Conservation (phyloP, 768 basidiomycete species). For the Russula ochroleuca region DNA sequence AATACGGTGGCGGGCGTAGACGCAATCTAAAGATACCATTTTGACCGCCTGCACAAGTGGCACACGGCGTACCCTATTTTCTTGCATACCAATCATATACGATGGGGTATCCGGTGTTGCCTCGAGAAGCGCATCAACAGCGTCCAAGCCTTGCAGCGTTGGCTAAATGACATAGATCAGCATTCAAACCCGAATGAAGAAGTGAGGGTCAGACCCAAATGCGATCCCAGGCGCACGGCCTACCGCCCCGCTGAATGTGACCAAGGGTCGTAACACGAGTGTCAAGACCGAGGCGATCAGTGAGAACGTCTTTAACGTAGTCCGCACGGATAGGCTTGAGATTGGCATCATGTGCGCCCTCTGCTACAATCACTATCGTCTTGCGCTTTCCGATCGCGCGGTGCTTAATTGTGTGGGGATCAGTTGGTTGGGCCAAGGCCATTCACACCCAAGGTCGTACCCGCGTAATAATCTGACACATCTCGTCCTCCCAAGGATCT, state of each 20-base stretch:
- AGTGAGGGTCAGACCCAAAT: constrained; percentile 56
- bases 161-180: constrained; percentile 48
- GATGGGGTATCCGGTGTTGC: constrained; percentile 87
- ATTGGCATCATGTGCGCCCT: constrained; percentile 85
- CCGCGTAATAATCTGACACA: constrained; percentile 79
- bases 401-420: constrained; percentile 50
- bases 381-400: constrained; percentile 91
- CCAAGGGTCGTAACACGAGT: constrained; percentile 96
- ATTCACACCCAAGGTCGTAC: constrained; percentile 42
- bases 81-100: constrained; percentile 94
- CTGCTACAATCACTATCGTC: constrained; percentile 97
- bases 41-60: constrained; percentile 91
- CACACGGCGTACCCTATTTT: constrained; percentile 92
- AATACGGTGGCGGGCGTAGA: background rate
- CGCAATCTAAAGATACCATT: constrained; percentile 47
- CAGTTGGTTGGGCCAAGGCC: constrained; percentile 1
- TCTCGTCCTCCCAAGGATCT: constrained; percentile 84
- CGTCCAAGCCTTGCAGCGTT: constrained; percentile 93
- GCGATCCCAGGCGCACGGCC: constrained; percentile 89
- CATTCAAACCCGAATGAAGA: constrained; percentile 5
- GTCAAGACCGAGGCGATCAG: constrained; percentile 84
- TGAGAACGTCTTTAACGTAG: constrained; percentile 84
- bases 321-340: constrained; percentile 91
- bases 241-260: constrained; percentile 93
- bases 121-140: constrained; percentile 81